phyloP scores from a whole-genome alignment of 257 asterid genomes.

The Nicotiana tomentosiformis region DNA sequence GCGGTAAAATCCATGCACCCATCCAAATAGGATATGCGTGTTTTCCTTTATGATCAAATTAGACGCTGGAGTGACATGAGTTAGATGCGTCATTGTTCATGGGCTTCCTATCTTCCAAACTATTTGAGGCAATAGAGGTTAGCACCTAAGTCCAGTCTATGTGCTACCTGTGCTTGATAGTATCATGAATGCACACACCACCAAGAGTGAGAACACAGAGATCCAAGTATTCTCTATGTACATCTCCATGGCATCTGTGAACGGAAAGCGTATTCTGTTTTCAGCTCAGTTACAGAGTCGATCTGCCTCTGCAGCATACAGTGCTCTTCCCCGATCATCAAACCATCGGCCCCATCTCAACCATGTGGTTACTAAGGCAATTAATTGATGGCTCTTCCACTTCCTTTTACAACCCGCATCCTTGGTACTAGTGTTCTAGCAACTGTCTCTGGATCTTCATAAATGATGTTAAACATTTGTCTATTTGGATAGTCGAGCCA shows the following conservation, averaged over 20 bases:
- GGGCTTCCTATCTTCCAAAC: neutral
- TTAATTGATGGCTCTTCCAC: conserved; percentile 85
- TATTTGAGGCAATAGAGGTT: neutral
- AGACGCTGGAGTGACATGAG: neutral
- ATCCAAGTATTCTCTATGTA: conserved; percentile 94
- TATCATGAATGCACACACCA: conserved; percentile 91
- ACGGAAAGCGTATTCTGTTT: conserved; percentile 74
- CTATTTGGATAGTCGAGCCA: conserved; percentile 81
- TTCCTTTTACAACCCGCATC: conserved; percentile 96
- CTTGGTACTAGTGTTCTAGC: conserved; percentile 93
- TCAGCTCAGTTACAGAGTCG: conserved; percentile 96
- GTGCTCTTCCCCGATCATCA: conserved; percentile 94
- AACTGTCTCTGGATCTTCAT: conserved; percentile 98
- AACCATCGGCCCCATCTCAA: conserved; percentile 95
- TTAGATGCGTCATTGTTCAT: neutral
- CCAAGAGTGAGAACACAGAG: conserved; percentile 87
- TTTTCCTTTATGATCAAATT: neutral
- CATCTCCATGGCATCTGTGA: conserved; percentile 97
- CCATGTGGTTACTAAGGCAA: conserved; percentile 95
- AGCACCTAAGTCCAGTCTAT: conserved; percentile 29
- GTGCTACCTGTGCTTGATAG: conserved; percentile 68
- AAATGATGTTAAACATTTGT: conserved; percentile 92
- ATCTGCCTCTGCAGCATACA: conserved; percentile 95
- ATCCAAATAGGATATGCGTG: neutral
- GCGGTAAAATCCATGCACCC: neutral